These are phyloP conservation scores for Tetracladium marchalianum DNA, from an alignment of 495 filamentous ascomycete genomes.

Conservation along the genomic window DNA sequence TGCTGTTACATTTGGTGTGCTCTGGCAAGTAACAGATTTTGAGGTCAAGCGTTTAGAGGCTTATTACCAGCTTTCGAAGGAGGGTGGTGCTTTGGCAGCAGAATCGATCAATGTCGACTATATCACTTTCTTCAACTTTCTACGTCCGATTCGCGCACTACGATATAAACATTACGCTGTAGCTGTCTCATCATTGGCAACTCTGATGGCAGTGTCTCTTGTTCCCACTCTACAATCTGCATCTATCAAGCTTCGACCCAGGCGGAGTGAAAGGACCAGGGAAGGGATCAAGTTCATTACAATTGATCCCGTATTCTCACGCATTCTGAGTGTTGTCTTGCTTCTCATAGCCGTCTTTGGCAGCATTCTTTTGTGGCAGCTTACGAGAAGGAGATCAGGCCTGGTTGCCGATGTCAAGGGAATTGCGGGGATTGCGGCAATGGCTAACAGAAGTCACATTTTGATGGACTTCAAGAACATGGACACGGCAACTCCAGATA, in stretches of 20 bases:
- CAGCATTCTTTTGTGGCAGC: conserved; percentile 44
- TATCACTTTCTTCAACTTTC: conserved; percentile 50
- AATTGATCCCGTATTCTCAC: conserved; percentile 48
- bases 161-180: conserved; percentile 55
- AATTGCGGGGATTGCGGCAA: conserved; percentile 63
- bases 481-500: conserved; percentile 51
- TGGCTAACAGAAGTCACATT: conserved; percentile 63
- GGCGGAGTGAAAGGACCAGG: conserved; percentile 22
- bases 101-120: conserved; percentile 68
- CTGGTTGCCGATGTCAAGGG: conserved; percentile 60
- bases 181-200: conserved; percentile 47
- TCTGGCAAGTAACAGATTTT: conserved; percentile 68
- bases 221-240: conserved; percentile 44
- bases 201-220: conserved; percentile 51
- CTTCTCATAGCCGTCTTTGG: conserved; percentile 46
- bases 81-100: conserved; percentile 50
- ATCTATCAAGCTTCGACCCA: conserved; percentile 41
- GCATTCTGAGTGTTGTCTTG: conserved; percentile 42
- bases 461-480: conserved; percentile 64
- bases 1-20: conserved; percentile 58
- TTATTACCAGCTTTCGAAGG: conserved; percentile 62
- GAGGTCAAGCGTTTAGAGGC: conserved; percentile 67
- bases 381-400: conserved; percentile 50
- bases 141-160: conserved; percentile 51
- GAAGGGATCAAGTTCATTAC: conserved; percentile 36